Evolutionary conservation across 2,329 filamentous ascomycete species (phyloP), one percentile per base, ranked within the genome.

Genomic region (Penicillium fuscoglaucum): DNA sequence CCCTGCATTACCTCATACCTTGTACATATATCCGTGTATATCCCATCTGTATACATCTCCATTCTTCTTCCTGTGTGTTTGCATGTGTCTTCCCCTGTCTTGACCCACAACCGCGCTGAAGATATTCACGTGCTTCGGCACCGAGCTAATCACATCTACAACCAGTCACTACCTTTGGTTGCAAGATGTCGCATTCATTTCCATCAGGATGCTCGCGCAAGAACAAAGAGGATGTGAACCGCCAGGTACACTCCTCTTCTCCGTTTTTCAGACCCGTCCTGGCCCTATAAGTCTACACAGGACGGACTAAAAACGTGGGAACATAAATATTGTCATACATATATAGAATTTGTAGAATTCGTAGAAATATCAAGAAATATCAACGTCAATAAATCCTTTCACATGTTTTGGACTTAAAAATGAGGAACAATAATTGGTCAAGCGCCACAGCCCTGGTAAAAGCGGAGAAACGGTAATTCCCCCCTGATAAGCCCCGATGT

Each of bases 301-400:
- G 76, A 74, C 76, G 79, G 82, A 84, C 82, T 84, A 84, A 81
- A 79, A 80, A 80, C 78, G 78, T 67, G 80, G 80, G 76, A 74
- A 84, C 80, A 83, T 73, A 13, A 15, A 21, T 52, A n/a, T 33
- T 6, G 13, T 15, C 31, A 33, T 13, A 33, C 5, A 31, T 31
- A 13, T 13, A 6, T 12, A n/a, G 41, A 31, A 33, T 13, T 29
- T n/a, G 43, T 37, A 51, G 12, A 41, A 44, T 54, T 41, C 13
- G 31, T 28, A 54, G 24, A 39, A 48, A 54, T n/a, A n/a, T 24
- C 8, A 39, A 26, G 19, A 24, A 10, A 17, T 35, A 35, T 35
- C 33, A 7, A 17, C 9, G 15, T 26, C 15, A 13, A 15, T 21
- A 19, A 13, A 9, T 29, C 24, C 40, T 24, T 31, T 19, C 26